Conservation (phyloP, 306 rosid species). For the Echinosophora koreensis region DNA sequence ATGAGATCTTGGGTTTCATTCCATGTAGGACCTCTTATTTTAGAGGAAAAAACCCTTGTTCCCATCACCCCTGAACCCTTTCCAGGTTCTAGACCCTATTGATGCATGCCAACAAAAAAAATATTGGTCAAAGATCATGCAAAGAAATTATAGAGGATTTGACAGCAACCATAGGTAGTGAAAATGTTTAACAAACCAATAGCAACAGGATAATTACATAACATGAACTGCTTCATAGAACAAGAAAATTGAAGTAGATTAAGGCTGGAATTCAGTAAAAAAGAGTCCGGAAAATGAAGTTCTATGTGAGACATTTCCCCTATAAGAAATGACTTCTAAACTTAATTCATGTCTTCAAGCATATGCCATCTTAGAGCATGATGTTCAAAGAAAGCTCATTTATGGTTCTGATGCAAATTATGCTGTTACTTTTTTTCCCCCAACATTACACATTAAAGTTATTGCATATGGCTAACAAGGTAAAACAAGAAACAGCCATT, state of each 20-base stretch:
- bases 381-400: slow-evolving; percentile 2
- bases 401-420: not conserved
- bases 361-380: slow-evolving; percentile 12
- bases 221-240: slow-evolving; percentile 2
- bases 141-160: not conserved
- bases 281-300: slow-evolving; percentile 3
- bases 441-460: slow-evolving; percentile 3
- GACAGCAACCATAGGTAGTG: slow-evolving; percentile 14
- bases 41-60: slow-evolving; percentile 6
- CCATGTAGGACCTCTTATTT: not conserved
- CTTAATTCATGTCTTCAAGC: slow-evolving; percentile 26
- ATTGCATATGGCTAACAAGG: slow-evolving; percentile 11
- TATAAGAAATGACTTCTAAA: slow-evolving; percentile 6
- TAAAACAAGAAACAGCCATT: slow-evolving; percentile 36
- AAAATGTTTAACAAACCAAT: slow-evolving; percentile 11
- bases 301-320: slow-evolving; percentile 9
- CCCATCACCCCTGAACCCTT: not conserved
- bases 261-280: slow-evolving; percentile 1
- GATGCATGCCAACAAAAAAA: not conserved
- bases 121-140: not conserved
- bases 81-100: slow-evolving; percentile 3
- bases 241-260: slow-evolving; percentile 8
- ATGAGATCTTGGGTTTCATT: not conserved
- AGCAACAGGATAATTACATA: slow-evolving; percentile 22
- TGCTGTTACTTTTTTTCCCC: not conserved